Conservation (phyloP, 805 yeast genomes). For the Kodamaea kaohsiungensis region DNA sequence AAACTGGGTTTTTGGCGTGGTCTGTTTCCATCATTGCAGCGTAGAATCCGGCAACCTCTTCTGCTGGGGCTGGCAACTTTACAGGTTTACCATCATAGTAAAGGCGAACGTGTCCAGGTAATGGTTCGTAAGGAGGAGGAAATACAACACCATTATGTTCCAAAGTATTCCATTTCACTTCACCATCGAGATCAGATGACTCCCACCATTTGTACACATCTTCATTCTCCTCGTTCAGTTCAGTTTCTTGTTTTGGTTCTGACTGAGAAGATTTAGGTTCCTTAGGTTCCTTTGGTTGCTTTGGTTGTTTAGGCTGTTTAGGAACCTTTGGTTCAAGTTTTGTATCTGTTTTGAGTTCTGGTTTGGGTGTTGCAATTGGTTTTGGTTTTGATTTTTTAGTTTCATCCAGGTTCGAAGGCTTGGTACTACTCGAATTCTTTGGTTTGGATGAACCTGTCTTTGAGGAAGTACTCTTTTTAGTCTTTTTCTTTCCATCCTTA, state of each 20-base stretch:
- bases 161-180: slow-evolving; percentile 81
- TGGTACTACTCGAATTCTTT: neutral
- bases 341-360: slow-evolving; percentile 6
- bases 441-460: neutral
- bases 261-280: slow-evolving; percentile 8
- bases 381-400: neutral
- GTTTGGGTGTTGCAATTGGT: slow-evolving; percentile 1
- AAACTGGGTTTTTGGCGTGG: slow-evolving; percentile 83
- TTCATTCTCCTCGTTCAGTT: slow-evolving; percentile 2
- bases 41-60: slow-evolving; percentile 94
- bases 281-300: slow-evolving; percentile 8
- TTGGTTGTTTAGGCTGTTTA: slow-evolving; percentile 3
- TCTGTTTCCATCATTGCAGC: slow-evolving; percentile 88
- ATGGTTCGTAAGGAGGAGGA: slow-evolving; percentile 88
- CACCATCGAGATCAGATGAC: slow-evolving; percentile 76
- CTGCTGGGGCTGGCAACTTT: slow-evolving; percentile 74
- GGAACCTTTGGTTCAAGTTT: neutral
- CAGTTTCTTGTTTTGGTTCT: slow-evolving; percentile 7
- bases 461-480: slow-evolving; percentile 1
- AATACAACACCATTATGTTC: slow-evolving; percentile 90
- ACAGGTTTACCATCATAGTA: slow-evolving; percentile 79
- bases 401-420: neutral
- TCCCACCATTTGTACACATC: slow-evolving; percentile 61
- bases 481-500: slow-evolving; percentile 6
- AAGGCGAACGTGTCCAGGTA: slow-evolving; percentile 75